Evolutionary conservation across 2,329 filamentous ascomycete genomes (phyloP).

Genomic region (Beauveria sp.): DNA sequence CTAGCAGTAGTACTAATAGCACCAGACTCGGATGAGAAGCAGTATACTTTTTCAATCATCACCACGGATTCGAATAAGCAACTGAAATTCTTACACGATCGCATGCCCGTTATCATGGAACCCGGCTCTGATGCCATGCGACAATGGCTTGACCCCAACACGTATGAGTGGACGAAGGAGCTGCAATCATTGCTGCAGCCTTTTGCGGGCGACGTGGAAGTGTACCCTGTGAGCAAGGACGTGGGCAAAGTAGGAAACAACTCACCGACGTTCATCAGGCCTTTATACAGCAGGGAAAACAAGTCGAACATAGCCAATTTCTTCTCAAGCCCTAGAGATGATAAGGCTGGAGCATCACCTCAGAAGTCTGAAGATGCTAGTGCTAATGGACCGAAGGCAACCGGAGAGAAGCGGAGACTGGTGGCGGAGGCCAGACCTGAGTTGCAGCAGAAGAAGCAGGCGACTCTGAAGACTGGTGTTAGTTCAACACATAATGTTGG

Average conservation of each 20-base stretch:
- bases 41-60: slow-evolving; percentile 89
- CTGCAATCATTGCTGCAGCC: slow-evolving; percentile 75
- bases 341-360: background rate
- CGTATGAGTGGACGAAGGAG: slow-evolving; percentile 66
- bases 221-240: slow-evolving; percentile 79
- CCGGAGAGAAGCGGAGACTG: background rate
- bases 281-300: slow-evolving; percentile 76
- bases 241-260: slow-evolving; percentile 94
- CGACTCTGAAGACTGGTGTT: background rate
- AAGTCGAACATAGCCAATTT: slow-evolving; percentile 93
- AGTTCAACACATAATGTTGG: background rate
- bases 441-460: background rate
- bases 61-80: slow-evolving; percentile 82
- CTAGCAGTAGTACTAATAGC: slow-evolving; percentile 5
- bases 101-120: slow-evolving; percentile 92
- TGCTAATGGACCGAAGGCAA: background rate
- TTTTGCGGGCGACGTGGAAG: slow-evolving; percentile 69
- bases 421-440: background rate
- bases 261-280: slow-evolving; percentile 74
- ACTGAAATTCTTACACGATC: slow-evolving; percentile 79
- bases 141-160: slow-evolving; percentile 70
- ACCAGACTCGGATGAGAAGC: slow-evolving; percentile 53
- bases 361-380: background rate
- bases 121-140: slow-evolving; percentile 62
- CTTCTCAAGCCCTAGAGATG: slow-evolving; percentile 40